A percentile compares a stretch with the other conserved stretches of the same genome.
These are phyloP conservation scores for Dysphania ambrosioides DNA, from an alignment of 148 eudicot species.

Conservation along the genomic window DNA sequence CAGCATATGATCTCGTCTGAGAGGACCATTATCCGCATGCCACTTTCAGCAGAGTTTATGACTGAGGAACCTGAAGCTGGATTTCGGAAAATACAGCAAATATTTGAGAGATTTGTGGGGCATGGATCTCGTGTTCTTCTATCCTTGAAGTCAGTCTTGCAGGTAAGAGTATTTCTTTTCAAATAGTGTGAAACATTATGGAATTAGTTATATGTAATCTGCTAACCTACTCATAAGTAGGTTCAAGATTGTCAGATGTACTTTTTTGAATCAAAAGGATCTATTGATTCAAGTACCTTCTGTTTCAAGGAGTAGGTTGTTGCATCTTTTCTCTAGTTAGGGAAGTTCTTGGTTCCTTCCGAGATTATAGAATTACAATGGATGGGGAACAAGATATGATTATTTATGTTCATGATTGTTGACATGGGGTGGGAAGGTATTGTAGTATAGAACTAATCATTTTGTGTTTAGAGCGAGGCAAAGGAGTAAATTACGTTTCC, in stretches of 20 bases:
- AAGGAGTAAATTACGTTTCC: background rate
- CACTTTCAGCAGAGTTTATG: constrained; percentile 66
- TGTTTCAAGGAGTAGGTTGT: background rate
- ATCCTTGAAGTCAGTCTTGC: constrained; percentile 71
- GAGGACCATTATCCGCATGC: constrained; percentile 78
- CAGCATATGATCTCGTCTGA: constrained; percentile 61
- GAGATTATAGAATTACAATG: background rate
- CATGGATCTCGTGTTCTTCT: constrained; percentile 73
- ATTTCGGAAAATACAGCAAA: constrained; percentile 40
- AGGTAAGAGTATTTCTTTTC: constrained; percentile 42
- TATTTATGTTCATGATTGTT: background rate
- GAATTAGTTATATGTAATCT: constrained; percentile 2
- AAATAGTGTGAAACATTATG: background rate
- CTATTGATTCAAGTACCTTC: background rate
- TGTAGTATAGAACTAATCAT: no score
- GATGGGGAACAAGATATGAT: background rate
- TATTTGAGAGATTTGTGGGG: constrained; percentile 62
- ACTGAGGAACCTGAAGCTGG: constrained; percentile 60
- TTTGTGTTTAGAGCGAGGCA: background rate
- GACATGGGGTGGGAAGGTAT: background rate
- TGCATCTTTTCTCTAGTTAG: background rate
- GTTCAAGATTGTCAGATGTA: background rate
- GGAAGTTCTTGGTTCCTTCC: background rate
- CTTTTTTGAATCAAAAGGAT: background rate
- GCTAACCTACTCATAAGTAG: background rate